Evolutionary conservation across 208 protist species (phyloP).

Genomic region (Blechomonas ayalai): DNA sequence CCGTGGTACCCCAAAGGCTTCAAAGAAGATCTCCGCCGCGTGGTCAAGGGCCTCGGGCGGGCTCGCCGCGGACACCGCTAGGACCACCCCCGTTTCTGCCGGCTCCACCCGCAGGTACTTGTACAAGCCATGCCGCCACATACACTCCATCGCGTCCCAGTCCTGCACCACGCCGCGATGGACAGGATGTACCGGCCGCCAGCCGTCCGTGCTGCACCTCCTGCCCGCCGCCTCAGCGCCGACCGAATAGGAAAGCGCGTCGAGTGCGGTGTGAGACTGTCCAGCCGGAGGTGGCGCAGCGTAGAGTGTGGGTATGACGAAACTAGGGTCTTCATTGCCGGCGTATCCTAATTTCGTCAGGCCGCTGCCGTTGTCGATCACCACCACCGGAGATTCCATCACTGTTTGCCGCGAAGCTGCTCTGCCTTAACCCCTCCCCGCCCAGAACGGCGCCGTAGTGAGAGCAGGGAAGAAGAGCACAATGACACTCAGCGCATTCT

Average conservation of each 20-base stretch:
- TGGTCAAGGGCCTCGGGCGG: slow-evolving; percentile 96
- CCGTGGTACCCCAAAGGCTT: slow-evolving; percentile 97
- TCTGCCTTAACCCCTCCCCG: too few relatives aligned
- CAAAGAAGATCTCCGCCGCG: slow-evolving; percentile 99
- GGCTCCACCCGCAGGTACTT: slow-evolving; percentile 97
- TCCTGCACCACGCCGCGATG: slow-evolving; percentile 91
- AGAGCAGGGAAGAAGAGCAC: too few relatives aligned
- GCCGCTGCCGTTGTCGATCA: slow-evolving; percentile 98
- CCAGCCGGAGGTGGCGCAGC: slow-evolving; percentile 31
- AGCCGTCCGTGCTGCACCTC: too few relatives aligned
- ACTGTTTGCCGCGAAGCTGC: too few relatives aligned
- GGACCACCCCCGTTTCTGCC: slow-evolving; percentile 94
- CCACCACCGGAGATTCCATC: slow-evolving; percentile 89
- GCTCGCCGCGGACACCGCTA: slow-evolving; percentile 97
- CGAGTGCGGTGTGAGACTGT: slow-evolving; percentile 42
- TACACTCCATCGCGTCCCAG: slow-evolving; percentile 97
- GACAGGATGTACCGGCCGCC: slow-evolving; percentile 69
- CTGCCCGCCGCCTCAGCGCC: slow-evolving; percentile 90
- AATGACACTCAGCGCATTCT: too few relatives aligned
- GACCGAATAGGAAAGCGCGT: slow-evolving; percentile 94
- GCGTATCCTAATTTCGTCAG: slow-evolving; percentile 99
- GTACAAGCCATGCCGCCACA: slow-evolving; percentile 97
- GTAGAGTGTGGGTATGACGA: slow-evolving; percentile 93
- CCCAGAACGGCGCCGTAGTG: too few relatives aligned
- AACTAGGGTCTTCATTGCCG: slow-evolving; percentile 92